Evolutionary conservation across 345 rosid genomes (phyloP).

Genomic region (Eucalyptus sp.): DNA sequence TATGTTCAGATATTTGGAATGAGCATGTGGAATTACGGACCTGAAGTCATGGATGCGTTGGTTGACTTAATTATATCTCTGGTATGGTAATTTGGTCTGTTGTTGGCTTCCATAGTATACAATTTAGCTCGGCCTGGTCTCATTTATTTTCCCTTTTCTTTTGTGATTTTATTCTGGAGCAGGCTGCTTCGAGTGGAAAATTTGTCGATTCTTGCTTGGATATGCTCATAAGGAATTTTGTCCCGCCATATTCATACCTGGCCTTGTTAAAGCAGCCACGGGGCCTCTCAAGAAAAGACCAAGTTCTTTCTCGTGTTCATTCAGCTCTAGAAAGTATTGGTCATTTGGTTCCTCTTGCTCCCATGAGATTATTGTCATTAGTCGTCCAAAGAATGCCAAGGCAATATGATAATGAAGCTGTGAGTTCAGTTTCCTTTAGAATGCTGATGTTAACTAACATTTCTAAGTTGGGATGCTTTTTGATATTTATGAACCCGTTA

Average conservation of each 20-base stretch:
- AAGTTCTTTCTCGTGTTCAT: conserved; percentile 72
- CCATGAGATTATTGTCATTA: conserved; percentile 37
- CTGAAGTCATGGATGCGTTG: conserved; percentile 65
- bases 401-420: conserved; percentile 16
- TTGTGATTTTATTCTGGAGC: neutral
- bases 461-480: neutral
- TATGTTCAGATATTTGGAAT: conserved; percentile 51
- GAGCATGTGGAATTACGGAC: conserved; percentile 62
- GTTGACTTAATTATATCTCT: conserved; percentile 47
- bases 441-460: neutral
- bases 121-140: neutral
- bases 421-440: neutral
- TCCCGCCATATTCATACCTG: conserved; percentile 34
- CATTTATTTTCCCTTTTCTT: neutral
- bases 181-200: conserved; percentile 74
- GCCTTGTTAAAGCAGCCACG: conserved; percentile 25
- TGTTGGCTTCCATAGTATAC: neutral
- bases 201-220: conserved; percentile 50
- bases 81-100: conserved; percentile 24
- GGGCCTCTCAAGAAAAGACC: conserved; percentile 31
- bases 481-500: neutral
- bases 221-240: conserved; percentile 62
- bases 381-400: conserved; percentile 52
- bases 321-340: conserved; percentile 42
- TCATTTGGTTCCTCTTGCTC: conserved; percentile 66